Evolutionary conservation across 306 rosid species (phyloP).

Genomic region (Astragalus glycyphyllos): DNA sequence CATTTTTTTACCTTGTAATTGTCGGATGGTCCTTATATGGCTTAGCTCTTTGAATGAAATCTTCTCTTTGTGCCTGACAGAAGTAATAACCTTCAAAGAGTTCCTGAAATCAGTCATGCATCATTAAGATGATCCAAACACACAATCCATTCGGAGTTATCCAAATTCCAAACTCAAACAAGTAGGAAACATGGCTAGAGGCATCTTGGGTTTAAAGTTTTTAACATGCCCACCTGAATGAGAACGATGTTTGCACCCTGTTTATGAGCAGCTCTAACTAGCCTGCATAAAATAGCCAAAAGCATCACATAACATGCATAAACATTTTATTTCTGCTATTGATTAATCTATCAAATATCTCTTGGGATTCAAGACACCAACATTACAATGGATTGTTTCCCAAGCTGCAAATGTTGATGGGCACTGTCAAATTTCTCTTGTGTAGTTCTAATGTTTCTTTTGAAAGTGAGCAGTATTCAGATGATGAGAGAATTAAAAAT

Average conservation of each 20-base stretch:
- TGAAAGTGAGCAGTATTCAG: background rate
- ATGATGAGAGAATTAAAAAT: constrained; percentile 15
- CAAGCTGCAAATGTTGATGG: background rate
- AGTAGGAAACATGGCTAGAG: constrained; percentile 10
- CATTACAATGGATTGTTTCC: background rate
- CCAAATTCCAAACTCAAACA: background rate
- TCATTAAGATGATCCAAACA: constrained; percentile 37
- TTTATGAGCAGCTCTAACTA: constrained; percentile 84
- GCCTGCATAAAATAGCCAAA: constrained; percentile 57
- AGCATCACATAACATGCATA: constrained; percentile 31
- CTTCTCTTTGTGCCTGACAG: constrained; percentile 96
- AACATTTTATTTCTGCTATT: constrained; percentile 12
- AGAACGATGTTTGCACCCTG: constrained; percentile 88
- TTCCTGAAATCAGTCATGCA: constrained; percentile 59
- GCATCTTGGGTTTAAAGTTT: constrained; percentile 21
- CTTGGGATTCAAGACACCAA: too few relatives aligned
- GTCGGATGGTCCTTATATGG: constrained; percentile 88
- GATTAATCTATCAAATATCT: constrained; percentile 8
- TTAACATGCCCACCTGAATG: constrained; percentile 69
- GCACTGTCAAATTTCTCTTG: constrained; percentile 1
- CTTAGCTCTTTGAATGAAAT: constrained; percentile 80
- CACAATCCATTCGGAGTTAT: constrained; percentile 25
- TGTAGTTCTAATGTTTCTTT: background rate
- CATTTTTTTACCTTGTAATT: constrained; percentile 65
- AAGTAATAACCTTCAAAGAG: constrained; percentile 96